phyloP scores from a whole-genome alignment of 352 stramenopile species.

The Elongisporangium prolatum region DNA sequence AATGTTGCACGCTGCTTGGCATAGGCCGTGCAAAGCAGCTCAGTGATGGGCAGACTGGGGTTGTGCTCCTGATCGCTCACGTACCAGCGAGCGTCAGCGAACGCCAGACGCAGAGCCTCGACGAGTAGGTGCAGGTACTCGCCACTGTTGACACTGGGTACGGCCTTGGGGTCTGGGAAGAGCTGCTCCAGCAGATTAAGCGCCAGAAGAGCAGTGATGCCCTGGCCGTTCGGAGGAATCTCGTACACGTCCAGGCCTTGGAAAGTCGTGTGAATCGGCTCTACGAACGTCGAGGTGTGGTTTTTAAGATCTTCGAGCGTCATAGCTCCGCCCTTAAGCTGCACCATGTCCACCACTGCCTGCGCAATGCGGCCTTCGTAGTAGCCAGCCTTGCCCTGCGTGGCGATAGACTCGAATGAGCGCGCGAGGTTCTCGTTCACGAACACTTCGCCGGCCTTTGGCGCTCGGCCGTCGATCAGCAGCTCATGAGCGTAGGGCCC shows the following conservation, averaged over 20 bases:
- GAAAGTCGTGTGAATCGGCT: constrained; percentile 89
- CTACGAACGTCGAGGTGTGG: constrained; percentile 88
- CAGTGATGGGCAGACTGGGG: constrained; percentile 37
- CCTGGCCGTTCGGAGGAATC: constrained; percentile 94
- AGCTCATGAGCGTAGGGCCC: constrained; percentile 47
- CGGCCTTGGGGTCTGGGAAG: constrained; percentile 23
- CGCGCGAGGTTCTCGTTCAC: constrained; percentile 80
- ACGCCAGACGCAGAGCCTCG: constrained; percentile 92
- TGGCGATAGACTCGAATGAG: constrained; percentile 83
- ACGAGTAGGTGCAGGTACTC: constrained; percentile 90
- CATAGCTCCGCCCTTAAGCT: constrained; percentile 58
- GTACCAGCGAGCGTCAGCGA: constrained; percentile 88
- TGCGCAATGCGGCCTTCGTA: constrained; percentile 75
- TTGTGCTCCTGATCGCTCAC: constrained; percentile 77
- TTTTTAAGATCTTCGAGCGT: constrained; percentile 80
- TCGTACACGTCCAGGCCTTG: constrained; percentile 89
- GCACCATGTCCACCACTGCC: constrained; percentile 84
- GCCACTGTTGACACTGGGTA: constrained; percentile 40
- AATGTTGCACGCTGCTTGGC: constrained; percentile 44
- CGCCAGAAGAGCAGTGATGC: constrained; percentile 94
- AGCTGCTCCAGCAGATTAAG: constrained; percentile 89
- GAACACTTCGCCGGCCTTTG: constrained; percentile 76
- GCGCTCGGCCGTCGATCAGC: constrained; percentile 44
- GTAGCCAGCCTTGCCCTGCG: constrained; percentile 86
- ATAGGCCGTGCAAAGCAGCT: constrained; percentile 81